These are phyloP conservation scores for Perkinsus chesapeaki DNA, from an alignment of 169 alveolate species.

Conservation along the genomic window DNA sequence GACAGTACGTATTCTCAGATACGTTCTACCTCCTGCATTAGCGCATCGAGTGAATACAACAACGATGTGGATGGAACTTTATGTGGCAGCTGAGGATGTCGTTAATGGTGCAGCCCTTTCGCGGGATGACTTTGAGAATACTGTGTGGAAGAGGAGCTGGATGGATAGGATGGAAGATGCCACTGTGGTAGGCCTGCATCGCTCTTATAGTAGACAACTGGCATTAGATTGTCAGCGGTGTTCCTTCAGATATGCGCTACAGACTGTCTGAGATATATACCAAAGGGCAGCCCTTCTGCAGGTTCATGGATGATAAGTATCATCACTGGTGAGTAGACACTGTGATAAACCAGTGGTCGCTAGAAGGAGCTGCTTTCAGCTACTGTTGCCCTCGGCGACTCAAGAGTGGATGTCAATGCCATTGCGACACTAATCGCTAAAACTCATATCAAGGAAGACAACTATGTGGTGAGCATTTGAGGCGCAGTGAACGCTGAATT, in stretches of 20 bases:
- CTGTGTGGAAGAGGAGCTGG: background rate
- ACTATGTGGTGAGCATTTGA: background rate
- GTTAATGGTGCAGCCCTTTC: background rate
- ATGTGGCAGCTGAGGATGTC: background rate
- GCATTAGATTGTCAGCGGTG: too few relatives aligned
- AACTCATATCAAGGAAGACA: background rate
- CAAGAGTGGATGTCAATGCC: background rate
- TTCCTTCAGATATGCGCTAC: background rate
- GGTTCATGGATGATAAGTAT: background rate
- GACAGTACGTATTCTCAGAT: background rate
- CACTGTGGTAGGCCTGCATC: background rate
- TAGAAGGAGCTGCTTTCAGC: background rate
- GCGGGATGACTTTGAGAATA: background rate
- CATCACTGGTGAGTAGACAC: background rate
- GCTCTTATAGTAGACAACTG: background rate
- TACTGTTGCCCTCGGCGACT: background rate
- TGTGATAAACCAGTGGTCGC: too few relatives aligned
- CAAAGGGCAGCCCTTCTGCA: background rate
- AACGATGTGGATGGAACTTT: background rate
- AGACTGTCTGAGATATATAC: background rate
- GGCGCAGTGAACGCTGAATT: background rate
- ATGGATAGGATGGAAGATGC: background rate
- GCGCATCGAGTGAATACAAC: background rate
- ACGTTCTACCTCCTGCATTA: background rate
- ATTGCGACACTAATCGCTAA: background rate